A percentile compares a stretch with the other conserved stretches of the same genome.
phyloP scores from a whole-genome alignment of 768 basidiomycete species.

The Boletus rufocinnamomeus region DNA sequence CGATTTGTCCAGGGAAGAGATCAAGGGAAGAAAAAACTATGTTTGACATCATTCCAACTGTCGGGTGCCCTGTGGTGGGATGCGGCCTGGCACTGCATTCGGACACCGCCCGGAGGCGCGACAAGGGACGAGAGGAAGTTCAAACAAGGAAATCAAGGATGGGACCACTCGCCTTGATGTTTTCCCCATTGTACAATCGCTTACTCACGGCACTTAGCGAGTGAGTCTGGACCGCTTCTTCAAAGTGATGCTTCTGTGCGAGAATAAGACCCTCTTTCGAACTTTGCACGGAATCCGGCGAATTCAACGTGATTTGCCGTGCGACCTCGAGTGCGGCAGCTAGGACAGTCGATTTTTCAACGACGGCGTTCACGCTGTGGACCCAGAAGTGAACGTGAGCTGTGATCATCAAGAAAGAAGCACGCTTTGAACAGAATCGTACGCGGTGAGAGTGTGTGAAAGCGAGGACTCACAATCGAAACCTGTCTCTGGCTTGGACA shows the following conservation, averaged over 20 bases:
- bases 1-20: neutral
- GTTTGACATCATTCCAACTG: constrained; percentile 8
- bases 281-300: constrained; percentile 77
- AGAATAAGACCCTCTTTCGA: constrained; percentile 72
- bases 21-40: neutral
- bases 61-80: neutral
- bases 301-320: constrained; percentile 57
- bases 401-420: constrained; percentile 18
- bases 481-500: constrained; percentile 63
- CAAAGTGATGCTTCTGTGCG: constrained; percentile 51
- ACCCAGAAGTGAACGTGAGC: constrained; percentile 13
- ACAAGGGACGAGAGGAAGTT: neutral
- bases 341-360: constrained; percentile 53
- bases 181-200: constrained; percentile 58
- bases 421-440: constrained; percentile 5
- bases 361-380: constrained; percentile 69
- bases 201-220: constrained; percentile 49
- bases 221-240: constrained; percentile 51
- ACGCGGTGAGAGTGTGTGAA: constrained; percentile 18
- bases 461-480: constrained; percentile 64
- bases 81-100: constrained; percentile 1
- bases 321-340: constrained; percentile 64
- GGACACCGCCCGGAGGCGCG: neutral
- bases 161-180: constrained; percentile 59
- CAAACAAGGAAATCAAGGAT: constrained; percentile 3